Evolutionary conservation across 2,329 filamentous ascomycete genomes (phyloP).

Genomic region (Orbilia quercus): DNA sequence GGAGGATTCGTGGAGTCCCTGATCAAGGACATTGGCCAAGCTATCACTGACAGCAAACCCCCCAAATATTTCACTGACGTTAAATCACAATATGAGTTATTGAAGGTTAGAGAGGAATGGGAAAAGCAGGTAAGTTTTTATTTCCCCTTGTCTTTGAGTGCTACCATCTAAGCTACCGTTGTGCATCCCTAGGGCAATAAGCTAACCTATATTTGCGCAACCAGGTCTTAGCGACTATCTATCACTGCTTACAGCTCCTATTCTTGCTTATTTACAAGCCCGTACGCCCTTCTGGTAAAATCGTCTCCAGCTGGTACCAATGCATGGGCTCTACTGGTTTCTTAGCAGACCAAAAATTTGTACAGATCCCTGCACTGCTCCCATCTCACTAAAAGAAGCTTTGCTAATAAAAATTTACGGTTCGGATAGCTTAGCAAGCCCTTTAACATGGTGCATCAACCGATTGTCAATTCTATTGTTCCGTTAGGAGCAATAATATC

Average conservation of each 20-base stretch:
- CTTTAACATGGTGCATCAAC: conserved; percentile 55
- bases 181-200: too few species aligned
- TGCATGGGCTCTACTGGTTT: conserved; percentile 77
- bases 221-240: conserved; percentile 72
- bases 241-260: conserved; percentile 78
- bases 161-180: too few species aligned
- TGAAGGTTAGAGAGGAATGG: conserved; percentile 33
- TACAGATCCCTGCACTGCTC: conserved; percentile 5
- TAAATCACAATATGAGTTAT: conserved; percentile 11
- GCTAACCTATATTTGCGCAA: conserved; percentile 18
- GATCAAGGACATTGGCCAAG: conserved; percentile 35
- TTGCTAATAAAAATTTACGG: conserved; percentile 4
- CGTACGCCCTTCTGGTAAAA: conserved; percentile 69
- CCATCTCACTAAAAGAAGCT: not conserved
- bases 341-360: conserved; percentile 64
- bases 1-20: conserved; percentile 35
- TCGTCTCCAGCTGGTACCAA: conserved; percentile 78
- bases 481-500: conserved; percentile 59
- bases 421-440: conserved; percentile 55
- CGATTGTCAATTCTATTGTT: conserved; percentile 56
- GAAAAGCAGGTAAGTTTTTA: conserved; percentile 35
- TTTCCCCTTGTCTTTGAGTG: too few species aligned
- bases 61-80: conserved; percentile 27
- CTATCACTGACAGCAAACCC: conserved; percentile 14
- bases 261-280: conserved; percentile 76